Evolutionary conservation across 345 rosid species (phyloP).

Genomic region (Eucalyptus cloeziana): DNA sequence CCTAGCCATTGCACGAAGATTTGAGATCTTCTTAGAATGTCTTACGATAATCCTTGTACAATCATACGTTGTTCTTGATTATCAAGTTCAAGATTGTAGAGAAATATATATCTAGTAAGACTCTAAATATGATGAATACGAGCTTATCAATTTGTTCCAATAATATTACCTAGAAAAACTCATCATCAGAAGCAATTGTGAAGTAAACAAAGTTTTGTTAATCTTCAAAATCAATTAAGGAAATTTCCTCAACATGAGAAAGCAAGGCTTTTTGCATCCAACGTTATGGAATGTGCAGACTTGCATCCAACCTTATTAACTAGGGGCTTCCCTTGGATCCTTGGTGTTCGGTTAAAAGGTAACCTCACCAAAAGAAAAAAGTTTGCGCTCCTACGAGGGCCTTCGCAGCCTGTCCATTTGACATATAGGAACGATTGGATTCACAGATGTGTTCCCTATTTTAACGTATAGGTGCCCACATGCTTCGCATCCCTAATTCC

Average conservation of each 20-base stretch:
- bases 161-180: too few species aligned
- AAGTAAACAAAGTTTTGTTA: too few species aligned
- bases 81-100: too few species aligned
- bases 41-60: too few species aligned
- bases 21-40: too few species aligned
- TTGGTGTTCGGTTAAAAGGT: background rate
- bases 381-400: background rate
- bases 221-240: too few species aligned
- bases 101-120: too few species aligned
- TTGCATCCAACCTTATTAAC: background rate
- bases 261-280: background rate
- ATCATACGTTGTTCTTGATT: too few species aligned
- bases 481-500: accelerated
- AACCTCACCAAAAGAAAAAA: background rate
- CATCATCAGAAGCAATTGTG: too few species aligned
- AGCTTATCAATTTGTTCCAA: too few species aligned
- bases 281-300: background rate
- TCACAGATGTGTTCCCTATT: accelerated
- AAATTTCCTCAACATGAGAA: background rate
- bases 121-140: too few species aligned
- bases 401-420: accelerated
- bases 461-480: accelerated
- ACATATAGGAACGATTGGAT: accelerated
- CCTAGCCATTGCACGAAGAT: too few species aligned
- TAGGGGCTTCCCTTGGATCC: background rate